Conservation (phyloP, 2,329 filamentous ascomycete species). For the Verruconis gallopava region DNA sequence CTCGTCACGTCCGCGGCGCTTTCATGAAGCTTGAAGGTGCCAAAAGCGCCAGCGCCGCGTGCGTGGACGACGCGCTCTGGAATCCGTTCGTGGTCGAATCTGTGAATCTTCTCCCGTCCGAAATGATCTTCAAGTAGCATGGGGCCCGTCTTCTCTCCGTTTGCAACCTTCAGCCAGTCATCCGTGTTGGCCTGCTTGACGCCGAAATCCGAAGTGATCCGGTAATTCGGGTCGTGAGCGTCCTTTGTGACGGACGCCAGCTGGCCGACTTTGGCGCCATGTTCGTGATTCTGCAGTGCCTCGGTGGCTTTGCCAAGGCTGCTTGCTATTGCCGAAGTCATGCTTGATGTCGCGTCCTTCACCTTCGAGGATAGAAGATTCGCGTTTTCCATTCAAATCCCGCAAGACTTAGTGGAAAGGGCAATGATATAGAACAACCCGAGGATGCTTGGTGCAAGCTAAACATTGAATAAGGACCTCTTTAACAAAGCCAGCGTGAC, state of each 20-base stretch:
- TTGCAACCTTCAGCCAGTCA: slow-evolving; percentile 58
- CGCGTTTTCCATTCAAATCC: no score
- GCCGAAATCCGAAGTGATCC: slow-evolving; percentile 66
- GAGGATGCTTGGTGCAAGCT: no score
- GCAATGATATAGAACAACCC: no score
- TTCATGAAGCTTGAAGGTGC: slow-evolving; percentile 53
- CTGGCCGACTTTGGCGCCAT: slow-evolving; percentile 46
- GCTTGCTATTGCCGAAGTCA: background rate
- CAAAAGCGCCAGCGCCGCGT: slow-evolving; percentile 50
- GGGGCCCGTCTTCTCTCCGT: slow-evolving; percentile 52
- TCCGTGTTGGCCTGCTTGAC: slow-evolving; percentile 62
- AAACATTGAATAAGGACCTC: no score
- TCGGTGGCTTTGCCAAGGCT: slow-evolving; percentile 21
- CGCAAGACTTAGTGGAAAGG: no score
- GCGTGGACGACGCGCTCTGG: slow-evolving; percentile 58
- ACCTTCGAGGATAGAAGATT: background rate
- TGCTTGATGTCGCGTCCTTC: no score
- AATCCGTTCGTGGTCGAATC: slow-evolving; percentile 64
- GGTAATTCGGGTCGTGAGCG: slow-evolving; percentile 38
- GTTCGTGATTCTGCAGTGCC: slow-evolving; percentile 19
- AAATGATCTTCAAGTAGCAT: slow-evolving; percentile 59
- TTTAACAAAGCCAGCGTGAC: no score
- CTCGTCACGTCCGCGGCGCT: slow-evolving; percentile 49
- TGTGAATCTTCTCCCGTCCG: slow-evolving; percentile 61
- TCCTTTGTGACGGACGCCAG: slow-evolving; percentile 47